Conservation (phyloP, 495 filamentous ascomycete genomes). For the Cetradonia linearis region DNA sequence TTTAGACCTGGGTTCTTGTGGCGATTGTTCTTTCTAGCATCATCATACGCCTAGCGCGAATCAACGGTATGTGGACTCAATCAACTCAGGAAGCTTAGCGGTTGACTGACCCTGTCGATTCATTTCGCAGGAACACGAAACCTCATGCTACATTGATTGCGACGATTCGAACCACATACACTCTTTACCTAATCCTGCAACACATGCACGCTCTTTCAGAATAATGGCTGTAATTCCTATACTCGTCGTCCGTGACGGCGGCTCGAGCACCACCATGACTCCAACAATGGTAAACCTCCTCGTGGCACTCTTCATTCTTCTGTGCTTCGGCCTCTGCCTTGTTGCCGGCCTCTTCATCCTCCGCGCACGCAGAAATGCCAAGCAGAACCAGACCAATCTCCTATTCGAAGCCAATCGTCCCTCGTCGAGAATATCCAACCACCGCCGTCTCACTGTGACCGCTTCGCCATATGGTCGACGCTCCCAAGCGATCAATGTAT, state of each 20-base stretch:
- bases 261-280: conserved; percentile 37
- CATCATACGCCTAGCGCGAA: conserved; percentile 4
- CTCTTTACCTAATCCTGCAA: not conserved
- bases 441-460: conserved; percentile 59
- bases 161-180: not conserved
- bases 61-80: conserved; percentile 6
- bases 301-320: conserved; percentile 67
- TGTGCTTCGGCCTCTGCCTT: conserved; percentile 50
- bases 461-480: conserved; percentile 42
- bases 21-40: conserved; percentile 6
- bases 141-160: not conserved
- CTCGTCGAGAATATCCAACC: conserved; percentile 35
- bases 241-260: conserved; percentile 44
- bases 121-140: not conserved
- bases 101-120: not conserved
- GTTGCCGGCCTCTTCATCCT: conserved; percentile 49
- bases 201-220: conserved; percentile 7
- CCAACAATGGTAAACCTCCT: conserved; percentile 59
- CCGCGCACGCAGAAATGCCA: conserved; percentile 50
- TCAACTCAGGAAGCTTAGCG: not conserved
- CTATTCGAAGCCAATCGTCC: conserved; percentile 49
- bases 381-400: conserved; percentile 38
- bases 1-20: not conserved
- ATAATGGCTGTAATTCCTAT: conserved; percentile 22
- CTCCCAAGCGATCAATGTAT: conserved; percentile 58